These are phyloP conservation scores for Sporothrix brasiliensis DNA, from an alignment of 2,329 filamentous ascomycete species.

Conservation along the genomic window DNA sequence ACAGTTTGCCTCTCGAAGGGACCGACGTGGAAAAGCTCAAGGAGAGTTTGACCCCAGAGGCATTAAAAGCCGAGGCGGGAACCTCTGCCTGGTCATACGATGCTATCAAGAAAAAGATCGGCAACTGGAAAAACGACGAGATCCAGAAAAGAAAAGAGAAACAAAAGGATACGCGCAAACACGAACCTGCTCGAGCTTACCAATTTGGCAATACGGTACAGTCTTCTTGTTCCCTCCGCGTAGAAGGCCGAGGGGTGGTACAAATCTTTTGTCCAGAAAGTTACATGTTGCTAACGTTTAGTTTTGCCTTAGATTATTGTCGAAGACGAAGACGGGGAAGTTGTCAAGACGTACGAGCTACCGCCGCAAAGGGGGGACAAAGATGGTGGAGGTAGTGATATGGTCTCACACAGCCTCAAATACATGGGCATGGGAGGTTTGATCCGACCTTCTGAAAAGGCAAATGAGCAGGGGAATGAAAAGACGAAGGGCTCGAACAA, in stretches of 20 bases:
- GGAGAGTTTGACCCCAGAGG: slow-evolving; percentile 35
- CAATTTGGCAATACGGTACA: slow-evolving; percentile 78
- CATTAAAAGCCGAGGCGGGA: slow-evolving; percentile 42
- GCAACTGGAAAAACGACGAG: slow-evolving; percentile 61
- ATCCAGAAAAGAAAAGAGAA: slow-evolving; percentile 64
- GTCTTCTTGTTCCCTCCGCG: not conserved
- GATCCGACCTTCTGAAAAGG: slow-evolving; percentile 47
- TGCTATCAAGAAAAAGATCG: slow-evolving; percentile 54
- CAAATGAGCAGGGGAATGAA: slow-evolving; percentile 35
- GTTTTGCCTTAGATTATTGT: slow-evolving; percentile 65
- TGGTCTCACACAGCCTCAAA: slow-evolving; percentile 53
- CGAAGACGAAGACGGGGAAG: slow-evolving; percentile 81
- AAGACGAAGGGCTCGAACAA: slow-evolving; percentile 43
- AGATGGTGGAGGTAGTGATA: slow-evolving; percentile 42
- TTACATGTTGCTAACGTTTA: slow-evolving; percentile 1
- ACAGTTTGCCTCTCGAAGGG: not conserved
- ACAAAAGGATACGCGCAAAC: slow-evolving; percentile 57
- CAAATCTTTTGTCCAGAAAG: not conserved
- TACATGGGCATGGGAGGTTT: slow-evolving; percentile 57
- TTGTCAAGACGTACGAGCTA: slow-evolving; percentile 81
- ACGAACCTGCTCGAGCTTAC: slow-evolving; percentile 78
- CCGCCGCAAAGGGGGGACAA: slow-evolving; percentile 57
- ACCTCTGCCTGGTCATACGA: slow-evolving; percentile 50
- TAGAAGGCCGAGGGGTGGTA: not conserved
- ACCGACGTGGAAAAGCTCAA: slow-evolving; percentile 34